Evolutionary conservation across 352 stramenopile genomes (phyloP).

Genomic region (Phytophthora ramorum): DNA sequence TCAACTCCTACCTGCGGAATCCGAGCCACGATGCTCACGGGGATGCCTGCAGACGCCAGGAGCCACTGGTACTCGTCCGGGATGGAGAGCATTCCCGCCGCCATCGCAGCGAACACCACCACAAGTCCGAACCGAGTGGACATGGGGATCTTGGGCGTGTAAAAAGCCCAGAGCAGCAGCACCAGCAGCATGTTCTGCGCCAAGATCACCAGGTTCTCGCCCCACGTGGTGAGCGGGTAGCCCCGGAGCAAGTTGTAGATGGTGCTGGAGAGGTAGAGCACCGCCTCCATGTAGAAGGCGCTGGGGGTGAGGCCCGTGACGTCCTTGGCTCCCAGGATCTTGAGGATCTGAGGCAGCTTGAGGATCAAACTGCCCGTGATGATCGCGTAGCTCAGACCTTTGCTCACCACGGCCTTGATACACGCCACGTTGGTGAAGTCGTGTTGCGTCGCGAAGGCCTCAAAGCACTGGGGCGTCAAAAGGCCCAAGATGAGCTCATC

Average conservation of each 20-base stretch:
- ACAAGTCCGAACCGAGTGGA: constrained; percentile 56
- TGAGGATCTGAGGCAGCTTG: constrained; percentile 91
- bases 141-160: constrained; percentile 59
- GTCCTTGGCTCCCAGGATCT: constrained; percentile 82
- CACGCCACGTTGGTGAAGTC: constrained; percentile 86
- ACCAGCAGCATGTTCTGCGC: constrained; percentile 88
- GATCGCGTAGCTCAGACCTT: constrained; percentile 87
- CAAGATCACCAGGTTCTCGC: constrained; percentile 87
- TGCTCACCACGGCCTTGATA: constrained; percentile 87
- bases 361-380: constrained; percentile 87
- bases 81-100: constrained; percentile 64
- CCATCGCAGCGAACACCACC: constrained; percentile 56
- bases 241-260: constrained; percentile 87
- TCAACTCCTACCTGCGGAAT: constrained; percentile 70
- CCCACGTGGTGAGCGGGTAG: constrained; percentile 89
- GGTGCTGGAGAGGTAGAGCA: constrained; percentile 83
- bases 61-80: constrained; percentile 80
- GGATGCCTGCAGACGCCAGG: constrained; percentile 75
- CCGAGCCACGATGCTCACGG: constrained; percentile 79
- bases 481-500: constrained; percentile 73
- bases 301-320: constrained; percentile 86
- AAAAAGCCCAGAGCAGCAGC: constrained; percentile 80
- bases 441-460: constrained; percentile 81
- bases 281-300: constrained; percentile 91
- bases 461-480: constrained; percentile 80